These are phyloP conservation scores for Suillus placidus DNA, from an alignment of 768 basidiomycete species.

Conservation along the genomic window DNA sequence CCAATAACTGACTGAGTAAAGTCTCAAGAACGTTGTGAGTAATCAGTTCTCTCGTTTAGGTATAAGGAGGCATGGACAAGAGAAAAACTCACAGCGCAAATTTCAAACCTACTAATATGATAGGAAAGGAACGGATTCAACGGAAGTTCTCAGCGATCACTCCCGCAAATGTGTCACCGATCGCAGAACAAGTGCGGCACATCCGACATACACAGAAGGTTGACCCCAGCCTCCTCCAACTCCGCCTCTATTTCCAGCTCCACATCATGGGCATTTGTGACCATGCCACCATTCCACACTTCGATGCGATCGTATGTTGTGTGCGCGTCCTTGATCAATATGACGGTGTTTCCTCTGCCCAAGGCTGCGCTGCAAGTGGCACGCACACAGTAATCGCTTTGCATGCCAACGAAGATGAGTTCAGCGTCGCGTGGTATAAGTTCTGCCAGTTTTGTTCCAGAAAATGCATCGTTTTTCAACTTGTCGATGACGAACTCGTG, in stretches of 20 bases:
- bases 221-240: slow-evolving; percentile 69
- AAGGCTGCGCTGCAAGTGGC: slow-evolving; percentile 64
- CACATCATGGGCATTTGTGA: slow-evolving; percentile 53
- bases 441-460: slow-evolving; percentile 54
- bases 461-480: slow-evolving; percentile 70
- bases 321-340: slow-evolving; percentile 66
- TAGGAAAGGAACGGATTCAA: background rate
- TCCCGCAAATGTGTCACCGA: slow-evolving; percentile 38
- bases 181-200: slow-evolving; percentile 59
- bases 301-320: slow-evolving; percentile 70
- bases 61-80: background rate
- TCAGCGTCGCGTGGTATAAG: slow-evolving; percentile 57
- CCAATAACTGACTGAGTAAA: background rate
- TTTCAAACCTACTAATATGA: background rate
- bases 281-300: slow-evolving; percentile 57
- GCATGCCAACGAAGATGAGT: slow-evolving; percentile 67
- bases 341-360: slow-evolving; percentile 64
- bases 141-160: background rate
- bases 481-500: slow-evolving; percentile 65
- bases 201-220: slow-evolving; percentile 68
- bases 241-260: slow-evolving; percentile 65
- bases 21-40: slow-evolving; percentile 3
- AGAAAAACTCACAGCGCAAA: slow-evolving; percentile 3
- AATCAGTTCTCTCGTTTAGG: slow-evolving; percentile 1
- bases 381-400: slow-evolving; percentile 64